Evolutionary conservation across 2,329 filamentous ascomycete genomes (phyloP), one percentile per base, ranked within the genome.

Genomic region (Epichloe elymi): DNA sequence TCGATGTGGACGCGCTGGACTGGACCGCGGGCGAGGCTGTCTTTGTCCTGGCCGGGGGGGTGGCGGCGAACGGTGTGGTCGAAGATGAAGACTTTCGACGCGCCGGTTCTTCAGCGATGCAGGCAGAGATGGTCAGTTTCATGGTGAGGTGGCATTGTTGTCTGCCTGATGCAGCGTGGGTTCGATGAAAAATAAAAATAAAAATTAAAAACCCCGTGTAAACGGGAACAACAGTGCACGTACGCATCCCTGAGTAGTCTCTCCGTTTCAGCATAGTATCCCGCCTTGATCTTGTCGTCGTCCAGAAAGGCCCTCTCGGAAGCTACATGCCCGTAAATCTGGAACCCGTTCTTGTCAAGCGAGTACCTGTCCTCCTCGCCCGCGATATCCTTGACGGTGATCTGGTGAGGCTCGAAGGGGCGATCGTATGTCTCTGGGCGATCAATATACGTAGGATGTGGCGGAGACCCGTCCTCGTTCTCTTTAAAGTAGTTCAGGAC

Each of bases 181-280:
- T 11, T 30, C 30, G 30, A 30, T 3, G 11, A 11, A 4, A 10
- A 23, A 23, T 2, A 19, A 19, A 2, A 19, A 19, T 19, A 19
- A 19, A 19, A 19, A 19, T 2, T n/a, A 26, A 30, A 10, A 4
- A 1, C 26, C 20, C 23, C 12, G n/a, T 5, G 30, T n/a, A 3
- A 50, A 41, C 55, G n/a, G 58, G 37, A 39, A 39, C 8, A 35
- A 19, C 7, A 3, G 15, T 20, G 36, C 12, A 47, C 68, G 55
- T 62, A 60, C 83, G 63, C 74, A 3, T 80, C 75, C 51, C 82
- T 83, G 0, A 89, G 64, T 19, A 88, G 63, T 46, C 79, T 67
- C 61, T 87, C 81, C 3, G 86, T 79, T 62, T 89, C 85, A 0
- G 82, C 76, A 64, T 90, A 90, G 67, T 89, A 90, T 5, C 70